A percentile compares a stretch with the other conserved stretches of the same genome.
phyloP scores from a whole-genome alignment of 2,329 filamentous ascomycete species.

The Aspergillus sp. region DNA sequence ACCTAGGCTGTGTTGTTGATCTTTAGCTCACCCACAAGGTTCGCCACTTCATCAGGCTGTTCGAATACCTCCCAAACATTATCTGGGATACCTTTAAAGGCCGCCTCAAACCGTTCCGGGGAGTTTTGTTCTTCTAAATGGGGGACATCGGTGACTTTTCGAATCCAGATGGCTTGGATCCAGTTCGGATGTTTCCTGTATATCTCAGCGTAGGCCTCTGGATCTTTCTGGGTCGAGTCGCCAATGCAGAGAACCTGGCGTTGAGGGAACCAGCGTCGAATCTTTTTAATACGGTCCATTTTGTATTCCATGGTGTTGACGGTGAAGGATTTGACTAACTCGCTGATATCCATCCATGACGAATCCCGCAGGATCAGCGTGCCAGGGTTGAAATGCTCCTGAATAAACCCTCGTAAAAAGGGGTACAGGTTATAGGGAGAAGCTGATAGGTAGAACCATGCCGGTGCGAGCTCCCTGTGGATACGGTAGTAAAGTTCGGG shows the following conservation, averaged over 20 bases:
- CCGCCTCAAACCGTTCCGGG: slow-evolving; percentile 73
- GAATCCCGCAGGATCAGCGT: slow-evolving; percentile 82
- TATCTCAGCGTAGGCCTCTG: slow-evolving; percentile 83
- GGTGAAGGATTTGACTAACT: slow-evolving; percentile 76
- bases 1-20: background rate
- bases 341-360: slow-evolving; percentile 80
- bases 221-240: slow-evolving; percentile 88
- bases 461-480: slow-evolving; percentile 57
- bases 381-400: slow-evolving; percentile 69
- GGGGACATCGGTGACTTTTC: slow-evolving; percentile 75
- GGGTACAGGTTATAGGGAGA: slow-evolving; percentile 94
- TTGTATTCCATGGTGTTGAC: slow-evolving; percentile 85
- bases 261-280: slow-evolving; percentile 75
- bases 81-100: slow-evolving; percentile 72
- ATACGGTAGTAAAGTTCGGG: slow-evolving; percentile 75
- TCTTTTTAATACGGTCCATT: slow-evolving; percentile 72
- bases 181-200: slow-evolving; percentile 68
- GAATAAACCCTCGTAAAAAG: slow-evolving; percentile 74
- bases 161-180: slow-evolving; percentile 81
- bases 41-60: slow-evolving; percentile 63
- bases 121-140: slow-evolving; percentile 74
- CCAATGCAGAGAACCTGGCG: slow-evolving; percentile 81
- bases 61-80: slow-evolving; percentile 80
- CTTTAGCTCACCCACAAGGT: slow-evolving; percentile 24
- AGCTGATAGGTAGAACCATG: slow-evolving; percentile 91